phyloP scores from a whole-genome alignment of 2,329 filamentous ascomycete genomes.

The Colletotrichum karsti region DNA sequence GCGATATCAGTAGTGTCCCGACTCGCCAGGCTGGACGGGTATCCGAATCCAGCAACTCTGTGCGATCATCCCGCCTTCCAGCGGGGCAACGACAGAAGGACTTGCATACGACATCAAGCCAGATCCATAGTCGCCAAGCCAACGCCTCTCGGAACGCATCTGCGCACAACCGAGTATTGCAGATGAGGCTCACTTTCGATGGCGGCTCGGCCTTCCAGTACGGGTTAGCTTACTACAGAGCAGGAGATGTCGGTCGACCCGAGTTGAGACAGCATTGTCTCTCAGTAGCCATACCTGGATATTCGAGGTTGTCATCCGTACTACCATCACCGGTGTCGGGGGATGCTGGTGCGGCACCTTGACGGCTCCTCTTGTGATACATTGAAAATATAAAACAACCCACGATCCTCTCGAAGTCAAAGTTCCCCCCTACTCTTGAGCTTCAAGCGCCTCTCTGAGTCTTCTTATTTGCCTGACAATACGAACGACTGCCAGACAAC shows the following conservation, averaged over 20 bases:
- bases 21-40: not conserved
- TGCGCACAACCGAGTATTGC: not conserved
- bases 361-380: too few species aligned
- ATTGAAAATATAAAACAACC: not conserved
- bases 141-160: not conserved
- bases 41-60: not conserved
- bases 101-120: not conserved
- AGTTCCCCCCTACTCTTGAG: accelerated
- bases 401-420: too few species aligned
- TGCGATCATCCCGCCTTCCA: not conserved
- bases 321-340: conserved; percentile 8
- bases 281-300: not conserved
- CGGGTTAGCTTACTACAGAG: not conserved
- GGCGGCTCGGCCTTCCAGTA: not conserved
- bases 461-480: not conserved
- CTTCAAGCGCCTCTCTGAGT: not conserved
- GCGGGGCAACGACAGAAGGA: too few species aligned
- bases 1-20: conserved; percentile 1
- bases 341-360: not conserved
- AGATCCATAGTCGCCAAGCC: not conserved
- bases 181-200: not conserved
- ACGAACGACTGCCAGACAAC: not conserved
- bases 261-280: not conserved
- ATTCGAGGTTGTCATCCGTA: not conserved
- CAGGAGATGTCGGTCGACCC: not conserved